Evolutionary conservation across 1,284 basidiomycete species (phyloP), one percentile per base, ranked within the genome.

Genomic region (Sanghuangporus sanghuang): DNA sequence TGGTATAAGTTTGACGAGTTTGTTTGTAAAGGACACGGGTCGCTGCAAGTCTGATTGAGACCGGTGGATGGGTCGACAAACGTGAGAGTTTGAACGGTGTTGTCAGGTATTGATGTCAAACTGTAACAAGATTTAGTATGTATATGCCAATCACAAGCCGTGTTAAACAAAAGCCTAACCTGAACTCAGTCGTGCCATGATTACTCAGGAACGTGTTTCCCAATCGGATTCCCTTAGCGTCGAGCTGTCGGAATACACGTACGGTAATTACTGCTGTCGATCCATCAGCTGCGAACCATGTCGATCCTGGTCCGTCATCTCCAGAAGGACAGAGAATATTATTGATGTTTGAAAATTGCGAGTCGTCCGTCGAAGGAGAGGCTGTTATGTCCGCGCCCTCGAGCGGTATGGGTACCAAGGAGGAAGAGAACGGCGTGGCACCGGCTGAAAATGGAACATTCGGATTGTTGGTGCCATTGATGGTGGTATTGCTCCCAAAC

Each of bases 131-230:
- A 27, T 44, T 18, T 57, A 27, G 14, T 57, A 44, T 11, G 32
- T 36, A 16, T 53, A 46, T 38, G 48, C 40, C 40, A 52, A 36
- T 32, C 21, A 50, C 32, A n/a, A 60, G n/a, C 48, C 48, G 14
- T 18, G 52, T 35, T 35, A 50, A n/a, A 27, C 50, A 52, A 18
- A n/a, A 40, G 11, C 75, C 84, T 64, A 72, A 95, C 93, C 84
- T 90, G 75, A 99, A 99, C 2, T 80, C 83, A 18, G 85, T 91
- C 0, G 95, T 95, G 21, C 93, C 91, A 66, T 91, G 87, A 53
- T 87, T 85, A 57, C 83, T 78, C 66, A 87, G 79, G 73, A 95
- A 93, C 0, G 94, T 95, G 77, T 99, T 98, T 36, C 93, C 95
- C 46, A 99, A 78, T 50, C 96, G 86, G 55, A 98, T 75, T 9